Conservation (phyloP, 2,329 filamentous ascomycete genomes). For the Fusarium subglutinans region DNA sequence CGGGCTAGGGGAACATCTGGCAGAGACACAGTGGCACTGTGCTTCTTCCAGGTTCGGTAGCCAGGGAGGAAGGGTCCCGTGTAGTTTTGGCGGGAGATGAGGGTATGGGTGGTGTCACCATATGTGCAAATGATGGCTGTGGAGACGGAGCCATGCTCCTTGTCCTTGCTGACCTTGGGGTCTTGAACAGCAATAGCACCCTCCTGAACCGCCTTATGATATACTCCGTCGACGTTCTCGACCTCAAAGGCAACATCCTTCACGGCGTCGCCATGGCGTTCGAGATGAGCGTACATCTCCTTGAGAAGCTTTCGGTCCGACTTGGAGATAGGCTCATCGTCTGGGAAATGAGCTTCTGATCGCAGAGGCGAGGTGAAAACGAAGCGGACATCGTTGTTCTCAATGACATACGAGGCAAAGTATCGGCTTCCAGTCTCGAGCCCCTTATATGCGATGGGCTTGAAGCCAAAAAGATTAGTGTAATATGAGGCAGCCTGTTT, state of each 20-base stretch:
- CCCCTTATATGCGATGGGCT: constrained; percentile 82
- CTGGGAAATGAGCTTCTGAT: constrained; percentile 62
- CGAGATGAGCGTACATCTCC: constrained; percentile 84
- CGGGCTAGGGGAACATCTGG: constrained; percentile 74
- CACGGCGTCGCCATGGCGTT: constrained; percentile 90
- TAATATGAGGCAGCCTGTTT: constrained; percentile 95
- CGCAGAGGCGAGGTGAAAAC: constrained; percentile 85
- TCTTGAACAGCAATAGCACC: constrained; percentile 70
- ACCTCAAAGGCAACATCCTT: constrained; percentile 97
- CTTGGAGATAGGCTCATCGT: constrained; percentile 67
- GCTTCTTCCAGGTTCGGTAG: constrained; percentile 67
- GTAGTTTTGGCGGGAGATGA: constrained; percentile 79
- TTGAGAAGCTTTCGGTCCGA: constrained; percentile 72
- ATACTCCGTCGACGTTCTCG: constrained; percentile 85
- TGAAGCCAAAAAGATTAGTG: constrained; percentile 86
- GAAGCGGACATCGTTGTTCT: constrained; percentile 80
- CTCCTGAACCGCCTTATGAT: constrained; percentile 73
- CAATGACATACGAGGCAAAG: constrained; percentile 84
- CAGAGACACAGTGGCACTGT: constrained; percentile 54
- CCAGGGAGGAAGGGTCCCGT: constrained; percentile 83
- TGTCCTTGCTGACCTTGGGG: constrained; percentile 65
- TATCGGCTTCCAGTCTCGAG: constrained; percentile 87
- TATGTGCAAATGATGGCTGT: constrained; percentile 89
- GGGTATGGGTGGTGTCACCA: constrained; percentile 93
- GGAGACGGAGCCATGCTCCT: constrained; percentile 71